Evolutionary conservation across 495 filamentous ascomycete genomes (phyloP).

Genomic region (Melanomma pulvis-pyrius): DNA sequence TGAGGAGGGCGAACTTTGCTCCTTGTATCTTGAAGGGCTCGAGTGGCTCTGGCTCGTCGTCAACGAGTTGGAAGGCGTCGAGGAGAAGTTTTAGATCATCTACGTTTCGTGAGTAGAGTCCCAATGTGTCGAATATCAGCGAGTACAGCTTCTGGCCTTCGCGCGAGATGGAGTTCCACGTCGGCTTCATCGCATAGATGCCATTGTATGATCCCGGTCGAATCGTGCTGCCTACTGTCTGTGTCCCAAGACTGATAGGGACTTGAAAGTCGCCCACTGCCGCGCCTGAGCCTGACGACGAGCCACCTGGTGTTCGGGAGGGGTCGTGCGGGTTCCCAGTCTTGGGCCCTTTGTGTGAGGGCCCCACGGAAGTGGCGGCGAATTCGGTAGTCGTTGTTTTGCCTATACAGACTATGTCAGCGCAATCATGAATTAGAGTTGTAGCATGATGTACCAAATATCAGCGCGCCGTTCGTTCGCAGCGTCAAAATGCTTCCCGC

Average conservation of each 20-base stretch:
- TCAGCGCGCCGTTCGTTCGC: constrained; percentile 53
- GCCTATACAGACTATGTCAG: neutral
- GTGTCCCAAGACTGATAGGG: constrained; percentile 53
- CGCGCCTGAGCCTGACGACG: constrained; percentile 56
- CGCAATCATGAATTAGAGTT: neutral
- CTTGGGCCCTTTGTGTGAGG: constrained; percentile 27
- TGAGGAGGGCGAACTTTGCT: constrained; percentile 53
- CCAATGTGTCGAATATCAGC: constrained; percentile 56
- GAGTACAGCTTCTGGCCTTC: constrained; percentile 50
- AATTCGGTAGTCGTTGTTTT: constrained; percentile 59
- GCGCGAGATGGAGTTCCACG: constrained; percentile 42
- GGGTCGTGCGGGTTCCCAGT: constrained; percentile 55
- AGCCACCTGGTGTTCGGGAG: constrained; percentile 54
- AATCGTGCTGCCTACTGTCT: constrained; percentile 53
- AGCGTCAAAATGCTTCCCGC: constrained; percentile 50
- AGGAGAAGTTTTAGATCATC: constrained; percentile 52
- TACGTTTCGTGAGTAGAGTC: constrained; percentile 53
- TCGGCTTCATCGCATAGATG: constrained; percentile 60
- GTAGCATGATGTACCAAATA: constrained; percentile 47
- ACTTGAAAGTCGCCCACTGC: constrained; percentile 57
- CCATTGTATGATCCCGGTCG: constrained; percentile 60
- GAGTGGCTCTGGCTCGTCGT: constrained; percentile 45
- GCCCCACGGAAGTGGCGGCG: constrained; percentile 46
- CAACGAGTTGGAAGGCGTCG: constrained; percentile 52
- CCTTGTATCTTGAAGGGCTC: constrained; percentile 46